Evolutionary conservation across 768 basidiomycete species (phyloP), one percentile per base, ranked within the genome.

Genomic region (Leccinum longicurvipes): DNA sequence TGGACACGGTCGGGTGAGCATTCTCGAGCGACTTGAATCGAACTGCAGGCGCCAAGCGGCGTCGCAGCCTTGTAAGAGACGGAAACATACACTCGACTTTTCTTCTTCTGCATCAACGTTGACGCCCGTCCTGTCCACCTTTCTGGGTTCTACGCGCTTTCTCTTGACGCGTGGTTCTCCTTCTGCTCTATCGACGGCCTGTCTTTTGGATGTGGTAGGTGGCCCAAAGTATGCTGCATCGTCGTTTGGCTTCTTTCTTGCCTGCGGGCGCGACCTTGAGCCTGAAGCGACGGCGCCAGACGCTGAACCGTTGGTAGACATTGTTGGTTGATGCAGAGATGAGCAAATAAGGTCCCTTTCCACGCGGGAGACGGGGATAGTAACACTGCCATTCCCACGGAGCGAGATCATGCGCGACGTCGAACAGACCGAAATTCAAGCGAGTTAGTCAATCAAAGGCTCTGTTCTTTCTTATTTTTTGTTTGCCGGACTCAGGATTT

Each of bases 151-250:
- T 34, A 81, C 76, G 60, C 86, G 80, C 72, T 89, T 91, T 62
- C 89, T 74, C 72, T 92, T 91, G 51, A 78, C 76, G 48, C 89
- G 77, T 15, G 85, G 83, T 61, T 91, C 89, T n/a, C 86, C 86
- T 8, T 90, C 87, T 24, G 74, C 78, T 63, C 83, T 82, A 50
- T 91, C 89, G 17, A 65, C 74, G 0, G 87, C 89, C 45, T 82
- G 81, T 60, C 89, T 73, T 66, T 91, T 91, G 17, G 78, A 68
- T 34, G 82, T 82, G n/a, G 73, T 70, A 9, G 79, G 74, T 12
- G 83, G 82, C 15, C 84, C 85, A 58, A 84, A 80, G 69, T 90
- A 89, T 21, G 86, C 78, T 15, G 86, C 84, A 66, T 90, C 85
- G 56, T 87, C 85, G 65, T 82, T 84, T 36, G 74, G 75, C 60